Conservation (phyloP, 139 green algal species). For the Tetraselmis striata region DNA sequence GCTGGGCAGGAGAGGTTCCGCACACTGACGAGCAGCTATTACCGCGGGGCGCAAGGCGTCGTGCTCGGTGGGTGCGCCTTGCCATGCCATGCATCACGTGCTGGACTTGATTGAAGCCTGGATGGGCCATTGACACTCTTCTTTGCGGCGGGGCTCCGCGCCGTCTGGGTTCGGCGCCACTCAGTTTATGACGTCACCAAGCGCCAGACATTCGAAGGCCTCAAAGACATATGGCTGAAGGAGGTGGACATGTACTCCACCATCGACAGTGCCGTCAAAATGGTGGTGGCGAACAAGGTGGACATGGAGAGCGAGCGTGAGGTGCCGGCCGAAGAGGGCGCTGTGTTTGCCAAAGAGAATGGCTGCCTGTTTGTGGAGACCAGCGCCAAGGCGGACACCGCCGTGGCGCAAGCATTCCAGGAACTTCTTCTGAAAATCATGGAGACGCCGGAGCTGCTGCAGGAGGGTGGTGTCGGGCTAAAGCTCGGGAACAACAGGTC, state of each 20-base stretch:
- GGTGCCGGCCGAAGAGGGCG: constrained; percentile 66
- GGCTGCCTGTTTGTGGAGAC: constrained; percentile 92
- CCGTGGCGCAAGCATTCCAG: constrained; percentile 77
- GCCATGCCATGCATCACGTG: not conserved
- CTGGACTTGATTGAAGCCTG: not conserved
- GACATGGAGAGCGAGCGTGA: constrained; percentile 70
- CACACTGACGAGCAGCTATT: constrained; percentile 94
- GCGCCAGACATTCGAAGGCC: constrained; percentile 78
- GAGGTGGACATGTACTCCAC: constrained; percentile 95
- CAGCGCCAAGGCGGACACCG: constrained; percentile 73
- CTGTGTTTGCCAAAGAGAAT: constrained; percentile 65
- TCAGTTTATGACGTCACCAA: constrained; percentile 90
- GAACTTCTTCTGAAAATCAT: constrained; percentile 80
- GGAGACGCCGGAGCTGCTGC: constrained; percentile 40
- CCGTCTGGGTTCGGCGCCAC: too few relatives aligned
- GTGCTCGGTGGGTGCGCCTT: constrained; percentile 28
- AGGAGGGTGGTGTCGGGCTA: not conserved
- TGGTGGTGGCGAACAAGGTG: constrained; percentile 95
- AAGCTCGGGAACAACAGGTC: not conserved
- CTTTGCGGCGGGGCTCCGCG: not conserved
- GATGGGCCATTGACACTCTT: constrained; percentile 3
- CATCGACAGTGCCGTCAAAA: constrained; percentile 79
- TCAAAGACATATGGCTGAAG: constrained; percentile 84
- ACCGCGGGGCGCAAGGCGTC: constrained; percentile 58
- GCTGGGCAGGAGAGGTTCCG: constrained; percentile 90